These are phyloP conservation scores for Pichia sp. DNA, from an alignment of 1,139 yeast genomes.

Conservation along the genomic window DNA sequence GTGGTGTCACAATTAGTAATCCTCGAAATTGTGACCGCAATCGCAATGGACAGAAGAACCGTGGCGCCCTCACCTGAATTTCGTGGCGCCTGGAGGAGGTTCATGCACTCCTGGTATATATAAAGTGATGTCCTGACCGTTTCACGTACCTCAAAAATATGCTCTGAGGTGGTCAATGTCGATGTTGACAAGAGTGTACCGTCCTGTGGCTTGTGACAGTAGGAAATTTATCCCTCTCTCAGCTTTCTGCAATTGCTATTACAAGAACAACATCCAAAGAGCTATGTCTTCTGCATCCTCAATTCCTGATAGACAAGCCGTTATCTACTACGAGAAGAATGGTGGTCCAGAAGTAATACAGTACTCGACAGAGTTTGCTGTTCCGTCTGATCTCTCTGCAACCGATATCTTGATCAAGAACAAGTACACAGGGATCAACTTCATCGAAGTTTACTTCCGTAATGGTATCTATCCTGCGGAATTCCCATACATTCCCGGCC, in stretches of 20 bases:
- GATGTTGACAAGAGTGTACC: not conserved
- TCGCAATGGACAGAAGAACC: not conserved
- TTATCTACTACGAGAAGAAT: constrained; percentile 46
- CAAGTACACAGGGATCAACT: constrained; percentile 72
- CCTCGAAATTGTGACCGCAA: not conserved
- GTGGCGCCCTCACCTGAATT: not conserved
- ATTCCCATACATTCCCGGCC: constrained; percentile 66
- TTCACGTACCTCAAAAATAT: not conserved
- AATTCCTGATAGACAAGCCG: constrained; percentile 59
- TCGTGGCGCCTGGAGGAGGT: not conserved
- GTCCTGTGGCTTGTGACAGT: not conserved
- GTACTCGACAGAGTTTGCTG: constrained; percentile 45
- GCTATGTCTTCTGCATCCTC: constrained; percentile 10
- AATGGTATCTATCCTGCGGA: constrained; percentile 62
- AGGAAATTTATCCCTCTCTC: not conserved
- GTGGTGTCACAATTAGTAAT: not conserved
- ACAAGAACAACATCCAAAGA: not conserved
- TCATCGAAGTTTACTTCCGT: constrained; percentile 79
- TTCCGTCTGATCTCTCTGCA: constrained; percentile 47
- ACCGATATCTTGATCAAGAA: constrained; percentile 66
- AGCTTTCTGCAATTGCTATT: not conserved
- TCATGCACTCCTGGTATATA: not conserved
- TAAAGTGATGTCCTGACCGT: not conserved
- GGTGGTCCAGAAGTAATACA: constrained; percentile 56
- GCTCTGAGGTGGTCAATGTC: not conserved